phyloP scores from a whole-genome alignment of 306 rosid genomes.

The Cicer cuneatum region DNA sequence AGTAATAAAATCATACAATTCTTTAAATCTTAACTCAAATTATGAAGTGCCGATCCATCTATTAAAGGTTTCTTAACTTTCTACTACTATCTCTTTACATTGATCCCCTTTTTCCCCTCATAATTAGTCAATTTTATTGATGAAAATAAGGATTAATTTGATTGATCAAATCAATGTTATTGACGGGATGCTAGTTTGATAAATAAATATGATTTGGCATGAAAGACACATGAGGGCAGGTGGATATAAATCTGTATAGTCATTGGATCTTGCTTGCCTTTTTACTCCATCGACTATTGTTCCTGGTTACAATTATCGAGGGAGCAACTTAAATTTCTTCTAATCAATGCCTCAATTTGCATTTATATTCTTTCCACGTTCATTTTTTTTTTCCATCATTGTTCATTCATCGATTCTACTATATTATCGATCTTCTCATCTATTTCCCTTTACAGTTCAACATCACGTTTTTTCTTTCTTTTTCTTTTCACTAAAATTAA shows the following conservation, averaged over 20 bases:
- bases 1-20: no score
- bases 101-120: no score
- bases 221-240: constrained; percentile 38
- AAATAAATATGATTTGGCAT: background rate
- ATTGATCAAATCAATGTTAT: no score
- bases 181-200: background rate
- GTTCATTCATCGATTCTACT: background rate
- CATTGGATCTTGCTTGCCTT: background rate
- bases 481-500: no score
- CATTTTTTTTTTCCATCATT: background rate
- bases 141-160: no score
- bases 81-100: no score
- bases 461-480: constrained; percentile 5
- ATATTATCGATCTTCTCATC: constrained; percentile 15
- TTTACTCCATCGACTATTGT: background rate
- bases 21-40: no score
- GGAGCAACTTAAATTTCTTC: constrained; percentile 25
- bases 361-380: constrained; percentile 14
- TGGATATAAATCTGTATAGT: constrained; percentile 4
- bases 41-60: no score
- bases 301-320: constrained; percentile 37
- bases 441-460: constrained; percentile 29
- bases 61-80: no score
- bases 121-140: no score
- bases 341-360: constrained; percentile 40